Evolutionary conservation across 805 yeast species (phyloP), one percentile per base, ranked within the genome.

Genomic region (Brettanomyces anomalus): DNA sequence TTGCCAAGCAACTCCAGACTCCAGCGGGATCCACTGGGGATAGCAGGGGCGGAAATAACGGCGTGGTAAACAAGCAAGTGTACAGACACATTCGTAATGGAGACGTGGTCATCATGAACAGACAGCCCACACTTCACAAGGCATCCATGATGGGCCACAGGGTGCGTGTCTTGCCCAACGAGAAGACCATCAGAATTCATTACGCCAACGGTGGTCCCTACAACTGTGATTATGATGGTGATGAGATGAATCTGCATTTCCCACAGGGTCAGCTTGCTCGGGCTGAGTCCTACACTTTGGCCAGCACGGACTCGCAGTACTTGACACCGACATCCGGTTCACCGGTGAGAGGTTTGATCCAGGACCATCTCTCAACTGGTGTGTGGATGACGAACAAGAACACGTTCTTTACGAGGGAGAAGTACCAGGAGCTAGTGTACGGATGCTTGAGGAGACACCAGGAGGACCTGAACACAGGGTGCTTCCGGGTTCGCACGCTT

Each of bases 111-210:
- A 64, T 94, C 34, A 93, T 94, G 97, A 93, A 93, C 69, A 89
- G 99, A 71, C 99, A 93, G 70, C 98, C 99, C 39, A 90, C 98
- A 14, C 74, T 93, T 62, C 99, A 93, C 70, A 93, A 93, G 68
- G 98, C 98, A 38, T 94, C 98, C 24, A 93, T 93, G 96, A 93
- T 93, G 99, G 98, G 98, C 53, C 99, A 93, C 67, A 85, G 82
- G 60, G 98, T 93, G 36, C 78, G 96, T 57, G 98, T 93, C 28
- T 72, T 93, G 53, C 98, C 97, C 4, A 95, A 96, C 46, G 98
- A 93, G 61, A 93, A 93, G 71, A 94, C 98, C 4, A 71, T 93
- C 55, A 79, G 99, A 60, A 71, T 93, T 64, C 99, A 93, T 64
- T 93, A 93, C 65, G 99, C 99, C 56, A 93, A 93, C 66, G 93